Evolutionary conservation across 2,329 filamentous ascomycete genomes (phyloP), one percentile per base, ranked within the genome.

Genomic region (Penicillium sp.): DNA sequence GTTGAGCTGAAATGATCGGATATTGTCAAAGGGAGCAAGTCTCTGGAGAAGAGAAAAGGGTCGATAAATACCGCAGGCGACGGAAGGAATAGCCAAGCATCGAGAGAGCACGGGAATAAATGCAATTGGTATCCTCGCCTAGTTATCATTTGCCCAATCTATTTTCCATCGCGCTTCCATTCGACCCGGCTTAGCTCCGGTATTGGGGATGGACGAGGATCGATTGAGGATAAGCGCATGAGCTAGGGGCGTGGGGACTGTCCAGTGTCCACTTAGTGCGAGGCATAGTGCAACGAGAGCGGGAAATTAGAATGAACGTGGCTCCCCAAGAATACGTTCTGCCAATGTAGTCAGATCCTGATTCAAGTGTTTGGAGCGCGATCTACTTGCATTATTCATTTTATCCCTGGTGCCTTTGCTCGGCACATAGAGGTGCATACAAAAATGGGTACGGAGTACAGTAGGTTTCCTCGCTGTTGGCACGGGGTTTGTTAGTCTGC

Each of bases 221-320:
- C 35, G 35, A 46, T 51, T 19, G 28, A 22, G 48, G 37, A 33
- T n/a, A 57, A 54, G 43, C 14, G 26, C 25, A 28, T 16, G 45
- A 54, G 25, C 42, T 26, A 49, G 46, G 48, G 30, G n/a, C 40
- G 54, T 59, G 40, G 60, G 54, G 49, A 35, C 33, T 48, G 54
- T 59, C 60, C 58, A 35, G 25, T 55, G 54, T 59, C 61, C 58
- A 63, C 62, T 65, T 65, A 33, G 59, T 42, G 54, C 51, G 43
- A 55, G 49, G 30, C 19, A 37, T 43, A 28, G 38, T 22, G 45
- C 33, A 58, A 55, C 40, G 53, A 48, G 33, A 14, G 48, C 38
- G 28, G 54, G 35, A 58, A 56, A 64, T 61, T 57, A 52, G n/a
- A 46, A 64, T 58, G 11, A 51, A 49, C 33, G 33, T 38, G 10